Evolutionary conservation across 2,329 filamentous ascomycete genomes (phyloP).

Genomic region (Cladophialophora chaetospira): DNA sequence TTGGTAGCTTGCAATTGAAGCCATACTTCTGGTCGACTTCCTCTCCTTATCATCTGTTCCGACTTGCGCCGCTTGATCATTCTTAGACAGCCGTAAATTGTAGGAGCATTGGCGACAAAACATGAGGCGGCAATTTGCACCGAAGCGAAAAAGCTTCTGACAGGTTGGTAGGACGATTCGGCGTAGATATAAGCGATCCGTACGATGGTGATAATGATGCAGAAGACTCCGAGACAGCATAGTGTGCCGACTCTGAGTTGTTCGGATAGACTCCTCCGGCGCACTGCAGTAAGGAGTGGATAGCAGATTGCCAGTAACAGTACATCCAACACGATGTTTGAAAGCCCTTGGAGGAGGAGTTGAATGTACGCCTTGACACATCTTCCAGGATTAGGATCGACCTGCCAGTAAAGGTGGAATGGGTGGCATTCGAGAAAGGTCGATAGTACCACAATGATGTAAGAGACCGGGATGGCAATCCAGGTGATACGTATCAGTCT

Average conservation of each 20-base stretch:
- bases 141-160: slow-evolving; percentile 44
- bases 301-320: slow-evolving; percentile 37
- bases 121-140: slow-evolving; percentile 40
- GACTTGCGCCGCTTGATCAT: slow-evolving; percentile 23
- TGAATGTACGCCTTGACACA: slow-evolving; percentile 40
- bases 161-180: slow-evolving; percentile 40
- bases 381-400: slow-evolving; percentile 47
- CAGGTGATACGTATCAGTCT: slow-evolving; percentile 35
- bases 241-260: slow-evolving; percentile 40
- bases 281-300: slow-evolving; percentile 34
- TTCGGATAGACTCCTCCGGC: slow-evolving; percentile 27
- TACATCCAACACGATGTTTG: slow-evolving; percentile 40
- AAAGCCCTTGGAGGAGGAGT: slow-evolving; percentile 38
- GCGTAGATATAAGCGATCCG: slow-evolving; percentile 43
- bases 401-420: slow-evolving; percentile 60
- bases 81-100: slow-evolving; percentile 35
- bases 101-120: slow-evolving; percentile 45
- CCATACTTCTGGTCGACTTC: slow-evolving; percentile 29
- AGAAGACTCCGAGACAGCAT: slow-evolving; percentile 44
- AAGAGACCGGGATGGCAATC: slow-evolving; percentile 37
- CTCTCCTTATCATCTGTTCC: slow-evolving; percentile 21
- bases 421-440: slow-evolving; percentile 47
- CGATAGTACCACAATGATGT: slow-evolving; percentile 38
- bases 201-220: slow-evolving; percentile 45
- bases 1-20: slow-evolving; percentile 22